Percentiles rank a stretch among this genome's conserved stretches.
Evolutionary conservation across 2,329 filamentous ascomycete species (phyloP).

Genomic region (Zasmidium angulare): DNA sequence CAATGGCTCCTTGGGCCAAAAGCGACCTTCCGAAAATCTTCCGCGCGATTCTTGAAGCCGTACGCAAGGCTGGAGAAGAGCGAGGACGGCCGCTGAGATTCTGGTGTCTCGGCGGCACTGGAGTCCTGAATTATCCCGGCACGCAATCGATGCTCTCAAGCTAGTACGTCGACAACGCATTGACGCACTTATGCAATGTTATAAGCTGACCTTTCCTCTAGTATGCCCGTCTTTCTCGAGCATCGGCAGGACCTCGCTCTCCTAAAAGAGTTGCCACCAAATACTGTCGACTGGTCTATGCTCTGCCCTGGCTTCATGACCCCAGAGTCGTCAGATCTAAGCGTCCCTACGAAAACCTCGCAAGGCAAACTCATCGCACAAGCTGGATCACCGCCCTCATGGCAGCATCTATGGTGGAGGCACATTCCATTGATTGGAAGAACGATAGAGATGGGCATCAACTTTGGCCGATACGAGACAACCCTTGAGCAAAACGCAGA

Average conservation of each 20-base stretch:
- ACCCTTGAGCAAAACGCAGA: neutral
- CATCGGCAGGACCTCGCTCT: neutral
- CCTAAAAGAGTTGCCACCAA: neutral
- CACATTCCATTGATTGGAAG: neutral
- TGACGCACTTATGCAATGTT: too few relatives aligned
- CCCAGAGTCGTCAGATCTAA: neutral
- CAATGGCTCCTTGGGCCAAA: neutral
- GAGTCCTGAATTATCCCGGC: neutral
- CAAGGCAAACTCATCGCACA: neutral
- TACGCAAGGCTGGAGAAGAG: neutral
- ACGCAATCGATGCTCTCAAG: neutral
- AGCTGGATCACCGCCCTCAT: neutral
- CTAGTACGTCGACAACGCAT: neutral
- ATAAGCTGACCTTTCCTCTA: neutral
- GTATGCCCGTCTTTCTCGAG: neutral
- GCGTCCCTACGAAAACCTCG: neutral
- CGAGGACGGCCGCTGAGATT: neutral
- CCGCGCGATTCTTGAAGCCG: neutral
- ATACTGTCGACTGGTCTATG: neutral
- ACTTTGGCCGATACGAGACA: neutral
- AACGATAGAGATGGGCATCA: neutral
- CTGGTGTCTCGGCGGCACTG: neutral
- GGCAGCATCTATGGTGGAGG: neutral
- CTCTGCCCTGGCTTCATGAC: neutral
- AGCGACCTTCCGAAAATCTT: neutral